phyloP scores from a whole-genome alignment of 768 basidiomycete species.

The Porphyrellus cyaneotinctus region DNA sequence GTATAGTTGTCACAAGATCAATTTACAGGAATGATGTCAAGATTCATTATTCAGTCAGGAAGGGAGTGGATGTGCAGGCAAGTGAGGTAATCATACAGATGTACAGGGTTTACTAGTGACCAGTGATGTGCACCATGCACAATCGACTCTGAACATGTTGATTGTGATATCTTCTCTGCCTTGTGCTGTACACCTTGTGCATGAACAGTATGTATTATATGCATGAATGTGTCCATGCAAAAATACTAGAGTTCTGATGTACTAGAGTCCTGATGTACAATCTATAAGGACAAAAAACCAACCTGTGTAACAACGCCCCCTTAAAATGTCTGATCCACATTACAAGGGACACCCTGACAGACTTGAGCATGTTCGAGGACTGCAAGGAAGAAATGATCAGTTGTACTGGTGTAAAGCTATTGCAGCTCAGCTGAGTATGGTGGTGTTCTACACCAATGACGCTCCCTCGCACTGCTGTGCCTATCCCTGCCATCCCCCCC shows the following conservation, averaged over 20 bases:
- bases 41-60: conserved; percentile 66
- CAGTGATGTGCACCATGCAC: too few relatives aligned
- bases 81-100: conserved; percentile 63
- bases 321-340: conserved; percentile 9
- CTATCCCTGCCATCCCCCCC: conserved; percentile 45
- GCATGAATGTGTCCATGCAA: background rate
- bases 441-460: conserved; percentile 16
- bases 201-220: too few relatives aligned
- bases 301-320: too few relatives aligned
- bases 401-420: conserved; percentile 10
- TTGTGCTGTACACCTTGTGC: too few relatives aligned
- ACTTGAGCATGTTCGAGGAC: conserved; percentile 1
- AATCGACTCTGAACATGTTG: too few relatives aligned
- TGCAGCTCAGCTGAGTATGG: conserved; percentile 9
- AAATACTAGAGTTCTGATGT: background rate
- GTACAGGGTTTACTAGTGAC: conserved; percentile 71
- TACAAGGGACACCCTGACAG: background rate
- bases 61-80: conserved; percentile 31
- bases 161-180: too few relatives aligned
- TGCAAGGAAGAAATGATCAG: background rate
- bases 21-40: conserved; percentile 89
- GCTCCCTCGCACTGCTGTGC: conserved; percentile 38
- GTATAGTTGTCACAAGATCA: conserved; percentile 63
- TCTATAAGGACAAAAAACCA: background rate
- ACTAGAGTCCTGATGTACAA: too few relatives aligned